These are phyloP conservation scores for Sechiopsis laciniata DNA, from an alignment of 306 rosid genomes.

Conservation along the genomic window DNA sequence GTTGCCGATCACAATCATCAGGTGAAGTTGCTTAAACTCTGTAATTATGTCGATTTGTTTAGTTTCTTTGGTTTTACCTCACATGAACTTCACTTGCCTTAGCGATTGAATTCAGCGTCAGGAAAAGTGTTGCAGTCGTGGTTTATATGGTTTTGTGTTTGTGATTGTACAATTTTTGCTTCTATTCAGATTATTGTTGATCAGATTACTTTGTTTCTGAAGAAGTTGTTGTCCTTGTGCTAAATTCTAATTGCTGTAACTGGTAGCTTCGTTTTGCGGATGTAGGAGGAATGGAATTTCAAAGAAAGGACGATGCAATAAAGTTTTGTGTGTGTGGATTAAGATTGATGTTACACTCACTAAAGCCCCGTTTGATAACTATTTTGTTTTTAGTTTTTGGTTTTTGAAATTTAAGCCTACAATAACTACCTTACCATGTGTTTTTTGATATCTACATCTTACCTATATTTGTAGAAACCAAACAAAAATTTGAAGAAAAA, in stretches of 20 bases:
- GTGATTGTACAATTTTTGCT: not conserved
- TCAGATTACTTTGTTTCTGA: not conserved
- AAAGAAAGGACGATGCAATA: not conserved
- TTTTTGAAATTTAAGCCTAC: no score
- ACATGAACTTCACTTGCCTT: not conserved
- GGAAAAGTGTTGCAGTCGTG: no score
- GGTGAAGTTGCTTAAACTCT: constrained; percentile 6
- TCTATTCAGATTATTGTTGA: not conserved
- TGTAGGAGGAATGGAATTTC: not conserved
- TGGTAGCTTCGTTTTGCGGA: not conserved
- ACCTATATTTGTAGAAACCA: no score
- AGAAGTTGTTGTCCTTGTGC: not conserved
- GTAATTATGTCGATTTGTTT: not conserved
- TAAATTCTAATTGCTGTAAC: not conserved
- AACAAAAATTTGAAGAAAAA: no score
- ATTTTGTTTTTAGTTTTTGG: no score
- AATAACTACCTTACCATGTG: no score
- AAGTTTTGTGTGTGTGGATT: constrained; percentile 1
- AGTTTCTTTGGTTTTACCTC: not conserved
- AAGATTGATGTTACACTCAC: not conserved
- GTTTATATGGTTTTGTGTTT: not conserved
- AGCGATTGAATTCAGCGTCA: not conserved
- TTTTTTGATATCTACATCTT: no score
- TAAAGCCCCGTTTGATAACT: no score
- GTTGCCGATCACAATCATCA: not conserved